Evolutionary conservation across 2,329 filamentous ascomycete species (phyloP).

Genomic region (Colletotrichum sp.): DNA sequence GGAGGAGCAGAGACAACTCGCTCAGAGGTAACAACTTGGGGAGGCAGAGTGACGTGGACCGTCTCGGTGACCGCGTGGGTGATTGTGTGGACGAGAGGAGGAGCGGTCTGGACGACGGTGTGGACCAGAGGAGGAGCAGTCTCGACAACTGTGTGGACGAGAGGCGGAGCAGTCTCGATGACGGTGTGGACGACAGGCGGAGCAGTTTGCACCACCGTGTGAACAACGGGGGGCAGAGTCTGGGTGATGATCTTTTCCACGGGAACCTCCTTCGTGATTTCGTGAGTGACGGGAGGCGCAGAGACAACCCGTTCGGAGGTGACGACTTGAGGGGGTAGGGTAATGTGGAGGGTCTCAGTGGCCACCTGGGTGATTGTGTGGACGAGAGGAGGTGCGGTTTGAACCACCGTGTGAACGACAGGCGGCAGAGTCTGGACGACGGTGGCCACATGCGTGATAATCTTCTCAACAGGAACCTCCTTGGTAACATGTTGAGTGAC

Average conservation of each 20-base stretch:
- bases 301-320: background rate
- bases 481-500: background rate
- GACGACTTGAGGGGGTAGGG: background rate
- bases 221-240: background rate
- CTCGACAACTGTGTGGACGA: background rate
- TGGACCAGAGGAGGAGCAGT: background rate
- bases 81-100: background rate
- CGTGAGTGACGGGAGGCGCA: background rate
- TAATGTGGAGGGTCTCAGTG: conserved; percentile 2
- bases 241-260: background rate
- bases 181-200: background rate
- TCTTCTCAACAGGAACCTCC: background rate
- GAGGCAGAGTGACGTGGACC: background rate
- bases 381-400: background rate
- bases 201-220: background rate
- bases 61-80: conserved; percentile 1
- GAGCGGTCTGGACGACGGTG: background rate
- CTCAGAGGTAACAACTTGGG: background rate
- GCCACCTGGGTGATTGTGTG: background rate
- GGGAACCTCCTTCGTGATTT: background rate
- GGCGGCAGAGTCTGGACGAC: background rate
- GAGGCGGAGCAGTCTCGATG: background rate
- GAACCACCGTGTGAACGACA: background rate
- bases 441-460: background rate
- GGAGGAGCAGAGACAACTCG: background rate